These are phyloP conservation scores for Colletotrichum sojae DNA, from an alignment of 2,329 filamentous ascomycete genomes.

Conservation along the genomic window DNA sequence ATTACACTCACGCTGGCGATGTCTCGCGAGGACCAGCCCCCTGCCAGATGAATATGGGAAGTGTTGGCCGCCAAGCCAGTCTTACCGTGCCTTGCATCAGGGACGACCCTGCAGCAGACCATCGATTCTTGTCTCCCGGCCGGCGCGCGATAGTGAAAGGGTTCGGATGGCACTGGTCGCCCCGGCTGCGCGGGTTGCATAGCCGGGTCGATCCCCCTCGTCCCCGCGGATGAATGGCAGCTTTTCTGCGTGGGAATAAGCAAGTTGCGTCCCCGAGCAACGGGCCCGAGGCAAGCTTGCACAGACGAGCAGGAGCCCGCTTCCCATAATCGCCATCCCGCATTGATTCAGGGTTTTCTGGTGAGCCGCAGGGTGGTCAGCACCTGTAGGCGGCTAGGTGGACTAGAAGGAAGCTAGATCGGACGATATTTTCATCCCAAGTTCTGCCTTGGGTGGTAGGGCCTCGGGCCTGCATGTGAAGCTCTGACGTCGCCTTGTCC, in stretches of 20 bases:
- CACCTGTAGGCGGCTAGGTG: neutral
- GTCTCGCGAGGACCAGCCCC: neutral
- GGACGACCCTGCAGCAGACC: conserved; percentile 19
- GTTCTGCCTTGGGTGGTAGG: neutral
- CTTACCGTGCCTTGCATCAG: conserved; percentile 25
- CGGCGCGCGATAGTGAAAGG: neutral
- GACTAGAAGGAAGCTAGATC: conserved; percentile 11
- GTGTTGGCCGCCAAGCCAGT: neutral
- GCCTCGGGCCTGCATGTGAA: conserved; percentile 23
- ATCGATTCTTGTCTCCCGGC: conserved; percentile 15
- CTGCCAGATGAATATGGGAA: neutral
- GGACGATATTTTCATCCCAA: conserved; percentile 37
- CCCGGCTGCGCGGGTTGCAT: conserved; percentile 25
- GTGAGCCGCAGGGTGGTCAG: conserved; percentile 25
- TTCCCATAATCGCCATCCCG: neutral
- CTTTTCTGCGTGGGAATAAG: conserved; percentile 9
- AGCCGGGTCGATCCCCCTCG: conserved; percentile 31
- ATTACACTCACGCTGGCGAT: neutral
- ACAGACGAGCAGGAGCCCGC: conserved; percentile 8
- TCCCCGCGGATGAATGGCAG: conserved; percentile 19
- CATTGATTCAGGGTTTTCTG: conserved; percentile 27
- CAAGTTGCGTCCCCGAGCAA: conserved; percentile 33
- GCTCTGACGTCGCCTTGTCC: conserved; percentile 31
- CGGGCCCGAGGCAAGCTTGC: conserved; percentile 14
- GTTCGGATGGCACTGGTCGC: conserved; percentile 27